Evolutionary conservation across 106 monocot species (phyloP), one percentile per base, ranked within the genome.

Genomic region (Allium fistulosum): DNA sequence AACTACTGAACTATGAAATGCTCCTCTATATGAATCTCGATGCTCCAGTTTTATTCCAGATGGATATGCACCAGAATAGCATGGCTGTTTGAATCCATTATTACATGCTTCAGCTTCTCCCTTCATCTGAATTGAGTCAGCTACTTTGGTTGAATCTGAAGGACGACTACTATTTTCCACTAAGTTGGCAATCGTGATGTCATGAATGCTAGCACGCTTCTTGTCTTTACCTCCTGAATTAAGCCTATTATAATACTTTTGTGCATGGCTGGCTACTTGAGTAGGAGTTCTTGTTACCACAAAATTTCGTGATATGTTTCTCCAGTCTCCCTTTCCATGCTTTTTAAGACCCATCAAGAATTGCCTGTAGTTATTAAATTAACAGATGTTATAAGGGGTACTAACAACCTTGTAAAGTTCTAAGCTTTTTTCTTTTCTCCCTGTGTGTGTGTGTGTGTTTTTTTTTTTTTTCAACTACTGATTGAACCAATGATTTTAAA

Each of bases 311-410:
- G 94, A 91, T 22, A 95, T 91, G 67, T 80, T 91, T 61, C 91
- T 85, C 94, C 91, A 95, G 69, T 95, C 90, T 10, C 94, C 94
- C 51, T 85, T 87, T 0, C 94, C 94, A 63, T 95, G 88, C 62
- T 95, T 88, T 17, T 85, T 83, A 22, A 95, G 79, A 57, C 94
- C 94, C 79, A 91, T 10, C 17, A 95, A 71, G 66, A 95, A 95
- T 53, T 66, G 49, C 83, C 90, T 91, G 81, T 45, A 67, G 28
- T 17, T 14, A 27, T 59, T 17, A 0, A 17, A 59, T 9, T 9
- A 59, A 13, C 1, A 9, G 22, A 59, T 18, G 53, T 15, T 55
- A 6, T 59, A 18, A 16, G n/a, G 22, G n/a, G 3, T 17, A 18
- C n/a, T 17, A 16, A 9, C 59, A 59, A 13, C 17, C 14, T 10